Evolutionary conservation across 78 protist genomes (phyloP).

Genomic region (Capsaspora owczarzaki): DNA sequence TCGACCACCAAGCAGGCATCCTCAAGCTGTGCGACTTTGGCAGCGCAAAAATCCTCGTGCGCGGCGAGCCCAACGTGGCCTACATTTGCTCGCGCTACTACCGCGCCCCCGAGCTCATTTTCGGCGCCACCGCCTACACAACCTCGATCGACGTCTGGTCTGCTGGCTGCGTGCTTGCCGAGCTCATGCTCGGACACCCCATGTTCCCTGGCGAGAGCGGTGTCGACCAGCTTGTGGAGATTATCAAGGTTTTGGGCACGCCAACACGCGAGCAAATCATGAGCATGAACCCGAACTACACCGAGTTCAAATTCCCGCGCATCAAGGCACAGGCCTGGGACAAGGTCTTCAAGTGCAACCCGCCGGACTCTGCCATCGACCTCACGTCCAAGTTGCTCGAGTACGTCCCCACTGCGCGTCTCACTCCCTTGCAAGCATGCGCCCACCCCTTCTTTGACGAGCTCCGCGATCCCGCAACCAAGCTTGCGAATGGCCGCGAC

Average conservation of each 20-base stretch:
- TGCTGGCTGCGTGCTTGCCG: slow-evolving; percentile 90
- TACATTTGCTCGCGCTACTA: slow-evolving; percentile 99
- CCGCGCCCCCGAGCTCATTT: slow-evolving; percentile 99
- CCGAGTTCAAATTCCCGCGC: slow-evolving; percentile 82
- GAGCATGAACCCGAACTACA: slow-evolving; percentile 84
- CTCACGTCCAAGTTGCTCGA: slow-evolving; percentile 51
- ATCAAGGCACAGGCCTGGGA: slow-evolving; percentile 84
- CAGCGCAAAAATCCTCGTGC: slow-evolving; percentile 72
- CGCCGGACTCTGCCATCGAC: slow-evolving; percentile 52
- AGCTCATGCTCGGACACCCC: slow-evolving; percentile 85
- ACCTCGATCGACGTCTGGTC: slow-evolving; percentile 86
- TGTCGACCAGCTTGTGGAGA: slow-evolving; percentile 96
- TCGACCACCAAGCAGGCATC: slow-evolving; percentile 76
- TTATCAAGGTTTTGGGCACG: slow-evolving; percentile 85
- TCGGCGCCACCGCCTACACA: slow-evolving; percentile 95
- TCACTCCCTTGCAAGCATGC: slow-evolving; percentile 57
- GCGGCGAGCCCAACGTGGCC: slow-evolving; percentile 95
- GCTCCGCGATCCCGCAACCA: slow-evolving; percentile 52
- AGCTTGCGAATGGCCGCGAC: slow-evolving; percentile 10
- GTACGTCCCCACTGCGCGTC: slow-evolving; percentile 76
- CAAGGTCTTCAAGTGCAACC: slow-evolving; percentile 37
- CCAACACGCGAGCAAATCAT: slow-evolving; percentile 81
- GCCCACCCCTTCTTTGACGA: slow-evolving; percentile 90
- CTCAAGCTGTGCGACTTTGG: slow-evolving; percentile 98
- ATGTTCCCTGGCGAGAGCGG: slow-evolving; percentile 89